Percentiles rank a stretch among this genome's conserved stretches.
These are phyloP conservation scores for Suhomyces kilbournensis DNA, from an alignment of 805 yeast genomes.

Conservation along the genomic window DNA sequence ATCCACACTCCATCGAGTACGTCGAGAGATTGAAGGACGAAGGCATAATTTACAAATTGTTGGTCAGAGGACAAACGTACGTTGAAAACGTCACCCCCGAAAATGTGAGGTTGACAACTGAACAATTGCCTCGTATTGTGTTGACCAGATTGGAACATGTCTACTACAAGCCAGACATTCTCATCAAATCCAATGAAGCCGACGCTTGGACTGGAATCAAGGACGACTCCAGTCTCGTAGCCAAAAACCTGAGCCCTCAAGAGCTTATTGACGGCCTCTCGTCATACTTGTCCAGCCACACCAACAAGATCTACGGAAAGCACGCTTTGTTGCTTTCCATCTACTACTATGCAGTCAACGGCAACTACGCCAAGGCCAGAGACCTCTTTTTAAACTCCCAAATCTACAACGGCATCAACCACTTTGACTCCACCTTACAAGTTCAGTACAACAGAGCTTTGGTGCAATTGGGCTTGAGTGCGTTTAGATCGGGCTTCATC, in stretches of 20 bases:
- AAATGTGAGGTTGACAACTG: conserved; percentile 39
- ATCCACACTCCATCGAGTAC: conserved; percentile 94
- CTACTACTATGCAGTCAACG: conserved; percentile 88
- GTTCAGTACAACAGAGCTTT: conserved; percentile 92
- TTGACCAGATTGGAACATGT: conserved; percentile 86
- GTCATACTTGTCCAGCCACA: conserved; percentile 61
- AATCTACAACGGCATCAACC: conserved; percentile 76
- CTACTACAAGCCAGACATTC: conserved; percentile 82
- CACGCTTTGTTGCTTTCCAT: conserved; percentile 82
- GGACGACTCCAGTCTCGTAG: conserved; percentile 21
- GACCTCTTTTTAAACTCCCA: conserved; percentile 86
- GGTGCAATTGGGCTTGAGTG: conserved; percentile 93
- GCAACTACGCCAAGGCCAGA: conserved; percentile 79
- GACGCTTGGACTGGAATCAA: conserved; percentile 68
- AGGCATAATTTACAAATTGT: conserved; percentile 64
- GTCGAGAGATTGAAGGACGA: conserved; percentile 89
- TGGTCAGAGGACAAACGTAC: conserved; percentile 84
- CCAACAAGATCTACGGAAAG: conserved; percentile 67
- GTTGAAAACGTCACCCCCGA: conserved; percentile 61
- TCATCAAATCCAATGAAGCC: conserved; percentile 66
- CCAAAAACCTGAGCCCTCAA: conserved; percentile 36
- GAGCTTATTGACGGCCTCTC: conserved; percentile 64
- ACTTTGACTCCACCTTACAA: conserved; percentile 83
- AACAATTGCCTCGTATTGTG: conserved; percentile 69
- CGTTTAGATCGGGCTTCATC: conserved; percentile 86